phyloP scores from a whole-genome alignment of 2,329 filamentous ascomycete genomes.

The Fusarium sp. region DNA sequence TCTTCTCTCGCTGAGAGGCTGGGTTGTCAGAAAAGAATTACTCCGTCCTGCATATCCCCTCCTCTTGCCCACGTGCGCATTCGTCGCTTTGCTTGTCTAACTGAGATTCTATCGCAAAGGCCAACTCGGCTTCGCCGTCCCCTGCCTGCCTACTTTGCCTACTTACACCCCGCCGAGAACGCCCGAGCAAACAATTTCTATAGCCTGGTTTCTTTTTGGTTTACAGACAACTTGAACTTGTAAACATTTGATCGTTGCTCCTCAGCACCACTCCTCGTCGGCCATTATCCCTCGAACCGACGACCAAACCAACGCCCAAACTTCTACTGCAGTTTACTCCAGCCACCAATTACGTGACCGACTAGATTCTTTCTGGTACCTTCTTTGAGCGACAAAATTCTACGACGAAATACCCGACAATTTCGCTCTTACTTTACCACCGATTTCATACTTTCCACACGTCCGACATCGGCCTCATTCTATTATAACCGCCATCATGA shows the following conservation, averaged over 20 bases:
- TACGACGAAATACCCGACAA: neutral
- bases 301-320: neutral
- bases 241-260: neutral
- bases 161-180: slow-evolving; percentile 46
- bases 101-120: slow-evolving; percentile 36
- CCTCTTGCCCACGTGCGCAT: slow-evolving; percentile 12
- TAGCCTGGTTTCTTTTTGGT: slow-evolving; percentile 20
- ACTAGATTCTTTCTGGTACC: slow-evolving; percentile 17
- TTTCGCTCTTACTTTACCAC: neutral
- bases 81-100: slow-evolving; percentile 28
- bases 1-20: neutral
- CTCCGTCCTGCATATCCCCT: neutral
- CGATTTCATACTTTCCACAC: neutral
- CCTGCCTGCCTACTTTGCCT: slow-evolving; percentile 31
- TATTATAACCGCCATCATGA: slow-evolving; percentile 66
- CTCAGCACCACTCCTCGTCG: slow-evolving; percentile 1
- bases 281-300: slow-evolving; percentile 5
- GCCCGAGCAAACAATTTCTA: slow-evolving; percentile 43
- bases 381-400: slow-evolving; percentile 14
- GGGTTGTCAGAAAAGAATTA: neutral
- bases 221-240: slow-evolving; percentile 1
- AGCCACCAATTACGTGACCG: slow-evolving; percentile 43
- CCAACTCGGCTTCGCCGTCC: slow-evolving; percentile 41
- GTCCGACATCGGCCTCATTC: slow-evolving; percentile 6
- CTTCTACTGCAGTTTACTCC: slow-evolving; percentile 5